phyloP scores from a whole-genome alignment of 1,284 basidiomycete species.

The Trametes polyzona region DNA sequence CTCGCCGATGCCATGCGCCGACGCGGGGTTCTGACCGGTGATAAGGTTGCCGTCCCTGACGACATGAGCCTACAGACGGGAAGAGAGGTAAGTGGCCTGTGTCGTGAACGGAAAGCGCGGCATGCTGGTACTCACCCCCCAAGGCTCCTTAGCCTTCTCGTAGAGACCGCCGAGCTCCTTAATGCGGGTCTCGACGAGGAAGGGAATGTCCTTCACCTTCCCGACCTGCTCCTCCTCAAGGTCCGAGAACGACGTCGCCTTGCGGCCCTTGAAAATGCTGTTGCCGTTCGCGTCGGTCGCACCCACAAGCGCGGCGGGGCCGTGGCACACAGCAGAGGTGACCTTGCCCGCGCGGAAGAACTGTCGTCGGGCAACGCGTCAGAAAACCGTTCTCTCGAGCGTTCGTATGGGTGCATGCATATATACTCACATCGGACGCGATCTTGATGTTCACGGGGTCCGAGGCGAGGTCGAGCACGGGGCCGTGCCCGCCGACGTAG shows the following conservation, averaged over 20 bases:
- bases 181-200: conserved; percentile 71
- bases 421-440: conserved; percentile 51
- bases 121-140: conserved; percentile 48
- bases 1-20: conserved; percentile 54
- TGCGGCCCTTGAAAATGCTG: conserved; percentile 65
- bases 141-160: conserved; percentile 57
- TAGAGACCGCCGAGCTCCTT: conserved; percentile 66
- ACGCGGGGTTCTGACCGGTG: conserved; percentile 79
- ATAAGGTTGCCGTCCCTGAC: conserved; percentile 50
- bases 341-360: conserved; percentile 67
- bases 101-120: not conserved
- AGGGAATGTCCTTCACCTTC: conserved; percentile 55
- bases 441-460: conserved; percentile 64
- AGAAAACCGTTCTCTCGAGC: not conserved
- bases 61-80: conserved; percentile 43
- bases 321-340: conserved; percentile 76
- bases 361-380: conserved; percentile 34
- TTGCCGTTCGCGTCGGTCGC: conserved; percentile 57
- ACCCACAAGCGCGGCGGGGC: conserved; percentile 63
- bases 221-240: conserved; percentile 61
- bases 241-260: conserved; percentile 74
- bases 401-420: not conserved
- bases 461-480: conserved; percentile 66
- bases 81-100: not conserved
- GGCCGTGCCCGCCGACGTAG: conserved; percentile 79